Percentiles rank a stretch among this genome's conserved stretches.
These are phyloP conservation scores for Eremothecium sinecaudum DNA, from an alignment of 1,139 yeast species.

Conservation along the genomic window DNA sequence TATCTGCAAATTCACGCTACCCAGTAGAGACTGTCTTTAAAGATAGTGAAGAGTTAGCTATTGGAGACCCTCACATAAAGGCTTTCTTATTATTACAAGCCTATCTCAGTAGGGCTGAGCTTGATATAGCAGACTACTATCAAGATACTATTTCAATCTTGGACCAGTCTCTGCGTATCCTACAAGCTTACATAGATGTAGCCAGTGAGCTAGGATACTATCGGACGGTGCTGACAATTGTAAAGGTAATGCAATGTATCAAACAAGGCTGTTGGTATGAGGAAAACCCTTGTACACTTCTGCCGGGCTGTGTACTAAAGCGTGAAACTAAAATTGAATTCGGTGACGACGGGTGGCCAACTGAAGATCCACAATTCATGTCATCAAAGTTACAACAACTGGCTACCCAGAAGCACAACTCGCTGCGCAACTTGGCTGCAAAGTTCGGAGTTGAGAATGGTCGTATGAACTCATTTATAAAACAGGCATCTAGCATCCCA, in stretches of 20 bases:
- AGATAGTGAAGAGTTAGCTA: constrained; percentile 46
- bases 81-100: constrained; percentile 82
- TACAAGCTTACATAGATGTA: constrained; percentile 87
- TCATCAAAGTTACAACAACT: constrained; percentile 25
- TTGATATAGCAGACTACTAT: constrained; percentile 90
- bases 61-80: constrained; percentile 96
- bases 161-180: constrained; percentile 87
- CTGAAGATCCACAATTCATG: constrained; percentile 5
- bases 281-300: constrained; percentile 54
- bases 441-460: constrained; percentile 14
- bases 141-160: constrained; percentile 90
- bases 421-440: constrained; percentile 10
- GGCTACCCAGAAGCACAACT: constrained; percentile 24
- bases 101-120: constrained; percentile 66
- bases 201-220: constrained; percentile 77
- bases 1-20: constrained; percentile 73
- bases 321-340: constrained; percentile 27
- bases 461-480: constrained; percentile 35
- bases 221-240: constrained; percentile 48
- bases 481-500: constrained; percentile 43
- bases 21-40: constrained; percentile 41
- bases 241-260: constrained; percentile 72
- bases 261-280: constrained; percentile 87
- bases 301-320: constrained; percentile 57
- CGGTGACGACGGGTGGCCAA: constrained; percentile 24